These are phyloP conservation scores for Calonectria pteridis DNA, from an alignment of 2,329 filamentous ascomycete species.

Conservation along the genomic window DNA sequence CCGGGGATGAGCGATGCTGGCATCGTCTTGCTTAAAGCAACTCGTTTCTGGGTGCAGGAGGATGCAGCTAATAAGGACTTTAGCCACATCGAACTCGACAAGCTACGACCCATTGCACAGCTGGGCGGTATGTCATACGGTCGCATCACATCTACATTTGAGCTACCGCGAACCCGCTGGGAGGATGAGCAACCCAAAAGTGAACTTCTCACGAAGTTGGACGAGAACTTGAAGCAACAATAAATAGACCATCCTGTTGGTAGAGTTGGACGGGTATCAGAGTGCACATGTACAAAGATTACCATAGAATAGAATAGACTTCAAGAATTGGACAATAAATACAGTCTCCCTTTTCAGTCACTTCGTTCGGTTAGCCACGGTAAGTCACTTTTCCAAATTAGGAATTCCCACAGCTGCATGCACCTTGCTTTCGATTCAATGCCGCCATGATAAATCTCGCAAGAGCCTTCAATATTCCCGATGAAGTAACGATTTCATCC, in stretches of 20 bases:
- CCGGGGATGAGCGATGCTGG: conserved; percentile 39
- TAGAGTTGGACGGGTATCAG: background rate
- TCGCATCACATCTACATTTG: conserved; percentile 41
- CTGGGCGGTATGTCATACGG: conserved; percentile 45
- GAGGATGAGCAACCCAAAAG: conserved; percentile 36
- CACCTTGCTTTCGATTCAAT: background rate
- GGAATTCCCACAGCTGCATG: background rate
- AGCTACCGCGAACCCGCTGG: conserved; percentile 42
- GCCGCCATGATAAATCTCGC: no score
- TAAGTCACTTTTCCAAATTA: background rate
- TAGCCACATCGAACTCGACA: conserved; percentile 39
- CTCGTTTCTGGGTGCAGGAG: conserved; percentile 47
- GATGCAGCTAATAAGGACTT: conserved; percentile 40
- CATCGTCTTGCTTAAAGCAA: conserved; percentile 45
- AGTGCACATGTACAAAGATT: background rate
- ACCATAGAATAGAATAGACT: background rate
- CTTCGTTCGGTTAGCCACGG: background rate
- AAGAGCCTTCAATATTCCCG: background rate
- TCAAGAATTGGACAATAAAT: background rate
- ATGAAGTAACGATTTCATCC: background rate
- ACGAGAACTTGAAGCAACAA: background rate
- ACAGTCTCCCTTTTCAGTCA: background rate
- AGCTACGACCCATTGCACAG: conserved; percentile 40
- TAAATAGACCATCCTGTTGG: background rate
- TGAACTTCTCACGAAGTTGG: conserved; percentile 28